Evolutionary conservation across 2,329 filamentous ascomycete species (phyloP).

Genomic region (Ceratocystis destructans): DNA sequence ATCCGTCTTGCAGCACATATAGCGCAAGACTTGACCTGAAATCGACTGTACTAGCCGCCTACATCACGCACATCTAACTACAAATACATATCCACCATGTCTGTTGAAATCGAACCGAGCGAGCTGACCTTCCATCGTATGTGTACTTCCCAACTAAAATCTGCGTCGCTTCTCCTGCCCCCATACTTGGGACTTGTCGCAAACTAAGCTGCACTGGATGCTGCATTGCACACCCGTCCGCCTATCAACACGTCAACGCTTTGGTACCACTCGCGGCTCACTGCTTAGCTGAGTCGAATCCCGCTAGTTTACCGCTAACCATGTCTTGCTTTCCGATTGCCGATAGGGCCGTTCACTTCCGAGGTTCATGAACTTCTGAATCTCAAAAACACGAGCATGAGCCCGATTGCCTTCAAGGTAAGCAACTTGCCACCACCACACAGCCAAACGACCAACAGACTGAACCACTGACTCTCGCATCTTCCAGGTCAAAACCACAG

Average conservation of each 20-base stretch:
- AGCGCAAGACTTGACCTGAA: neutral
- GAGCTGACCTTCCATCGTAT: conserved; percentile 90
- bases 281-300: neutral
- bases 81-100: conserved; percentile 48
- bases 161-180: conserved; percentile 7
- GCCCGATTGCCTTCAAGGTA: conserved; percentile 59
- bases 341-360: conserved; percentile 49
- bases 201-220: neutral
- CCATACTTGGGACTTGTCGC: conserved; percentile 5
- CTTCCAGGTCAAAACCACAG: conserved; percentile 87
- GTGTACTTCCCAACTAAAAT: conserved; percentile 27
- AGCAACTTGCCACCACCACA: conserved; percentile 20
- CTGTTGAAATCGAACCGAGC: conserved; percentile 78
- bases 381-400: conserved; percentile 49
- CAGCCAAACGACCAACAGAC: neutral
- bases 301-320: neutral
- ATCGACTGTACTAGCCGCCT: conserved; percentile 11
- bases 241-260: neutral
- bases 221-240: neutral
- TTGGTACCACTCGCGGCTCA: neutral
- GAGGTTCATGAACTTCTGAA: conserved; percentile 52
- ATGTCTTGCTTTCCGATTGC: conserved; percentile 4
- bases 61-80: neutral
- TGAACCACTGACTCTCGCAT: neutral
- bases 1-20: neutral